These are phyloP conservation scores for Dalbergia cochinchinensis DNA, from an alignment of 306 rosid species.

Conservation along the genomic window DNA sequence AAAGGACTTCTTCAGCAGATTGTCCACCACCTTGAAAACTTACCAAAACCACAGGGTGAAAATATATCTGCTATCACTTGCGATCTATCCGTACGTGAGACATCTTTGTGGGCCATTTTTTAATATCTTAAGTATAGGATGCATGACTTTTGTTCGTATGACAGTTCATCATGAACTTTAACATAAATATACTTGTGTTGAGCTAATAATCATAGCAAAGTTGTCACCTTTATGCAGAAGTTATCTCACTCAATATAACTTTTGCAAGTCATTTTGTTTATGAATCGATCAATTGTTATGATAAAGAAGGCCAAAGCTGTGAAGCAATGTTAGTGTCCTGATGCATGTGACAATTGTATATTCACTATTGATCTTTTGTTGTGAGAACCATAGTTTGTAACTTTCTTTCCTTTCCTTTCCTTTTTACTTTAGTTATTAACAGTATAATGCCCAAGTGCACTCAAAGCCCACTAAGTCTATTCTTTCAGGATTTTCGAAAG, in stretches of 20 bases:
- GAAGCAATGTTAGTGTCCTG: conserved; percentile 33
- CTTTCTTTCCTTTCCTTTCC: not conserved
- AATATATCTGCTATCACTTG: conserved; percentile 87
- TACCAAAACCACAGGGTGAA: conserved; percentile 96
- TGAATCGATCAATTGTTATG: conserved; percentile 16
- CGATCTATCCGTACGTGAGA: conserved; percentile 84
- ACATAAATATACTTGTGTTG: conserved; percentile 23
- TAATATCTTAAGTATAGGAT: conserved; percentile 32
- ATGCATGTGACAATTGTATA: conserved; percentile 35
- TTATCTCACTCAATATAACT: conserved; percentile 29
- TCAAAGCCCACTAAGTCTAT: conserved; percentile 13
- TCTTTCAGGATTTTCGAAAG: conserved; percentile 85
- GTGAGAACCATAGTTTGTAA: conserved; percentile 31
- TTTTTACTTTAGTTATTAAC: conserved; percentile 18
- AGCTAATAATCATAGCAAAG: conserved; percentile 31
- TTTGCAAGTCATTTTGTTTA: conserved; percentile 24
- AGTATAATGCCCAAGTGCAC: conserved; percentile 1
- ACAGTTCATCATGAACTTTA: conserved; percentile 24
- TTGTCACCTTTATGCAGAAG: conserved; percentile 20
- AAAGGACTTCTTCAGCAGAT: conserved; percentile 83
- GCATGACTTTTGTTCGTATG: conserved; percentile 24
- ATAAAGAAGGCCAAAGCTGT: conserved; percentile 25
- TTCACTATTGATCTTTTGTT: conserved; percentile 34
- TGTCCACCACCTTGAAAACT: conserved; percentile 87
- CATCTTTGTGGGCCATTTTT: conserved; percentile 38